A percentile compares a stretch with the other conserved stretches of the same genome.
These are phyloP conservation scores for Lachancea mirantina DNA, from an alignment of 805 yeast genomes.

Conservation along the genomic window DNA sequence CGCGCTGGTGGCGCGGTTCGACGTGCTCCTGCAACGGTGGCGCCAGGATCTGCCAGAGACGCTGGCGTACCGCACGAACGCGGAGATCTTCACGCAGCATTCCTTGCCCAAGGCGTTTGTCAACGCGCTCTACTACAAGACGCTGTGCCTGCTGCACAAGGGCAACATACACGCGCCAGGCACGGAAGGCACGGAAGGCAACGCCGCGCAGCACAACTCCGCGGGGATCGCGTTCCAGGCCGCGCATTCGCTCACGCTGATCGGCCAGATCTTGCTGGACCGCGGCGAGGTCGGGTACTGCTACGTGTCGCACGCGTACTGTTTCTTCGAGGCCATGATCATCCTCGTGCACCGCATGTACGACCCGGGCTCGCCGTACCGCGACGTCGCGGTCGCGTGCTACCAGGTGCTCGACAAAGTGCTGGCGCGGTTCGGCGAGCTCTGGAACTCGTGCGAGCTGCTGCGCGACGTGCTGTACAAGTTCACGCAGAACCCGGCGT, in stretches of 20 bases:
- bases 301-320: slow-evolving; percentile 7
- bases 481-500: slow-evolving; percentile 6
- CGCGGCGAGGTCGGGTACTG: slow-evolving; percentile 4
- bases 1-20: slow-evolving; percentile 3
- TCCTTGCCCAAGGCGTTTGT: slow-evolving; percentile 8
- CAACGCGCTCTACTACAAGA: slow-evolving; percentile 8
- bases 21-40: slow-evolving; percentile 7
- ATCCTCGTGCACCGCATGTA: slow-evolving; percentile 8
- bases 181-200: too few relatives aligned
- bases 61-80: slow-evolving; percentile 6
- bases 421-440: slow-evolving; percentile 3
- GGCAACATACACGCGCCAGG: slow-evolving; percentile 7
- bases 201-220: slow-evolving; percentile 2
- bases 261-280: slow-evolving; percentile 7
- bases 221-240: slow-evolving; percentile 10
- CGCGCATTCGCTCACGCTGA: slow-evolving; percentile 7
- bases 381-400: slow-evolving; percentile 5
- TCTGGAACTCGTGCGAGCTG: slow-evolving; percentile 7
- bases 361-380: slow-evolving; percentile 5
- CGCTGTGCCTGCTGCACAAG: slow-evolving; percentile 7
- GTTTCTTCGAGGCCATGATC: slow-evolving; percentile 8
- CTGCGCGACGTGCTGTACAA: slow-evolving; percentile 5
- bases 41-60: slow-evolving; percentile 5
- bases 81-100: slow-evolving; percentile 7
- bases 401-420: slow-evolving; percentile 7